These are phyloP conservation scores for Pittosporum tobira DNA, from an alignment of 129 eudicot genomes.

Conservation along the genomic window DNA sequence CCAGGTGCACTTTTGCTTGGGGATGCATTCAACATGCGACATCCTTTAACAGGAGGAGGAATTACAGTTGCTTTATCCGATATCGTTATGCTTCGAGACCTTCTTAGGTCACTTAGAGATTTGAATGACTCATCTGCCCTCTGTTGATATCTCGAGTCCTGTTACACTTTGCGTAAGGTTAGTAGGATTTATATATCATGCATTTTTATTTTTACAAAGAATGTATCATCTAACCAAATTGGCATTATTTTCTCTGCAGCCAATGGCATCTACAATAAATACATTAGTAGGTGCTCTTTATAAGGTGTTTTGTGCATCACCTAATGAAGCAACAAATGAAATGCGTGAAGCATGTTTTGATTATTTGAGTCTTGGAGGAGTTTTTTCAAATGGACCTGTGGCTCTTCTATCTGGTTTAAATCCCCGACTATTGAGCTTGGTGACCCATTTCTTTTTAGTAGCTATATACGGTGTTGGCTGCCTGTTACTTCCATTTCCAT, in stretches of 20 bases:
- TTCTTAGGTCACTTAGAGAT: slow-evolving; percentile 18
- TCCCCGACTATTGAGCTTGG: slow-evolving; percentile 38
- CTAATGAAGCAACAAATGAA: slow-evolving; percentile 44
- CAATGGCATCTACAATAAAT: too few relatives aligned
- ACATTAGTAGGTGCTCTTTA: too few relatives aligned
- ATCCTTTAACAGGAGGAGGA: slow-evolving; percentile 53
- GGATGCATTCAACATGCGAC: slow-evolving; percentile 60
- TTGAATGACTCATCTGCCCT: slow-evolving; percentile 23
- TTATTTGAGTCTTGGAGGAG: too few relatives aligned
- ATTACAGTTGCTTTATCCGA: slow-evolving; percentile 50
- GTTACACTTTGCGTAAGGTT: slow-evolving; percentile 40
- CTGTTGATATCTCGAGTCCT: slow-evolving; percentile 25
- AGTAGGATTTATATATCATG: background rate
- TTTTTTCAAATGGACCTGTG: slow-evolving; percentile 36
- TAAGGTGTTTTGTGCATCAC: slow-evolving; percentile 39
- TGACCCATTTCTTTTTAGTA: slow-evolving; percentile 43
- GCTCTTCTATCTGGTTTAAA: slow-evolving; percentile 46
- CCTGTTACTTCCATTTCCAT: slow-evolving; percentile 46
- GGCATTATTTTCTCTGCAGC: too few relatives aligned
- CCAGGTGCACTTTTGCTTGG: slow-evolving; percentile 47
- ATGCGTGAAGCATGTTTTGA: too few relatives aligned
- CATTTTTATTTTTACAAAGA: too few relatives aligned
- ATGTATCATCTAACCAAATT: too few relatives aligned
- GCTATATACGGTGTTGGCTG: slow-evolving; percentile 54
- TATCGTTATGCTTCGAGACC: slow-evolving; percentile 30